Base-by-base conservation (phyloP, 1,139 yeast genomes). In the Kluyveromyces sp. region DNA sequence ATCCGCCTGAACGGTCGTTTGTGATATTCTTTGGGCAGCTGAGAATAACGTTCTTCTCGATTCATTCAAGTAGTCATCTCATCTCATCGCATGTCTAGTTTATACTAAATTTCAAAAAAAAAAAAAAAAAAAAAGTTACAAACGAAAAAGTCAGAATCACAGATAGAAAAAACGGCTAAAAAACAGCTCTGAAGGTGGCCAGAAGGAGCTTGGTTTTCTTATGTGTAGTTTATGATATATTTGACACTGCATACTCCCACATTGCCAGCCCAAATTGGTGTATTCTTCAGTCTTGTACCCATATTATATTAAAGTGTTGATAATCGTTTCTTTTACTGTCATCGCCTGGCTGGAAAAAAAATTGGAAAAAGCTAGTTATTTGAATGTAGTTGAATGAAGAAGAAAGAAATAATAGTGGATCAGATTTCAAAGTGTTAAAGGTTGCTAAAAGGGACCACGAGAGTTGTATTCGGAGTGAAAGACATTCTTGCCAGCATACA, bases 281-380 rank as follows among this genome's bases (percentile, higher is more conserved):
- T 15, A 15, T 15, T 15, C 21, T 15, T 15, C 21, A 15, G 21
- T 15, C 21, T 15, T 15, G 21, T 15, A 15, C 21, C 21, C 21
- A 15, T 15, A 15, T 15, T 15, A 1, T 15, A 15, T 15, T 15
- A 33, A 30, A 33, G 26, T 30, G 25, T 30, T 28, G 39, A 29
- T 34, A 26, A 29, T 41, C 43, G 43, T 34, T 34, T 41, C 39
- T 41, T 41, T 38, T 35, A 6, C 37, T 35, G 37, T 35, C 37
- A 25, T 6, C 7, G 15, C 15, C 34, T 6, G 4, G 7, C 21
- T 35, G 8, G 4, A 21, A 35, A 35, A 35, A 35, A 35, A 35
- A 15, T 25, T 35, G 37, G 34, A 33, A 10, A 35, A 35, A 35
- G 37, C 37, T 35, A 15, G 21, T 35, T 21, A 25, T 8, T 8